Evolutionary conservation across 768 basidiomycete genomes (phyloP), one percentile per base, ranked within the genome.

Genomic region (Vishniacozyma victoriae): DNA sequence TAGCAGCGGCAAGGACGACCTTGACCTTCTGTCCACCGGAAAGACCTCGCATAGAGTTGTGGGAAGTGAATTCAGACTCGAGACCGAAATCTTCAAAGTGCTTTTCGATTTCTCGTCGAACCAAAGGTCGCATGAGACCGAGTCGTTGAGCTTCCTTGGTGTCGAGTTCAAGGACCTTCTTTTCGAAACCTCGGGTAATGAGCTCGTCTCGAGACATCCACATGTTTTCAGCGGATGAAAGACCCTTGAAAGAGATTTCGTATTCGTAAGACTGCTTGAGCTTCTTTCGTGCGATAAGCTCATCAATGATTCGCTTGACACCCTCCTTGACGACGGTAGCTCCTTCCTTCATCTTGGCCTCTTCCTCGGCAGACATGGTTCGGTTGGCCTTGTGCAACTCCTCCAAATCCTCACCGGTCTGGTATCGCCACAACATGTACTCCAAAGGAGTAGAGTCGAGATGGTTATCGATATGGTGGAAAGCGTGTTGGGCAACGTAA

Each of bases 341-440:
- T 23, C 92, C 92, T 64, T 96, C 92, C 79, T 92, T 87, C 92
- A 96, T 96, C 83, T 90, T 93, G 78, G 87, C 74, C 54, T 77
- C 75, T 74, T 96, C 92, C 72, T 86, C 90, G 46, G 85, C 88
- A 54, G 80, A 77, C 73, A 96, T 87, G 74, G 84, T 78, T 59
- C 89, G 86, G 73, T 74, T 83, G 49, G 87, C 90, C 81, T 95
- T 96, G 76, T 76, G 76, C 82, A 96, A 80, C 78, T 95, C 92
- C 77, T 96, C 92, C 72, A 95, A 75, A 79, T 96, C 92, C 75
- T 96, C 92, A 74, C 92, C 92, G 50, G 92, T 96, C 81, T 96
- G 92, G 83, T 95, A 96, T 76, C 92, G 91, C 92, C 92, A 96
- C 59, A 96, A 78, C 88, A 96, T 90, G 80, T 96, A 96, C 77